A percentile compares a stretch with the other conserved stretches of the same genome.
Conservation (phyloP, 75 land plant species). For the Picea glauca region DNA sequence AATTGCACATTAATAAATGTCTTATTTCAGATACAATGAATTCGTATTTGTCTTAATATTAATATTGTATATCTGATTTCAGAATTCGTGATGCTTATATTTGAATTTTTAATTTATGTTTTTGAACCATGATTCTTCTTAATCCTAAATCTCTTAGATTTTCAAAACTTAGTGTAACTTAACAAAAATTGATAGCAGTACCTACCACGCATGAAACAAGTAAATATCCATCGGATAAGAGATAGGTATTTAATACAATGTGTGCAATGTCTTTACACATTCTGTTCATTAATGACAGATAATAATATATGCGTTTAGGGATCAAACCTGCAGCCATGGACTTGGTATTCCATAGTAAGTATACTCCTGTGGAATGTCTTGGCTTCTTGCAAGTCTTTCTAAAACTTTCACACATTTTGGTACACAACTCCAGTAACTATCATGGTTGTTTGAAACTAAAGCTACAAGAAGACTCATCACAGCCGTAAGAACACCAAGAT, state of each 20-base stretch:
- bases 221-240: too few species aligned
- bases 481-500: constrained; percentile 95
- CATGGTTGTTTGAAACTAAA: constrained; percentile 89
- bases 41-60: not conserved
- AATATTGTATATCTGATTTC: not conserved
- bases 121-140: too few species aligned
- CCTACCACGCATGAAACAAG: too few species aligned
- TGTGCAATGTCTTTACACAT: too few species aligned
- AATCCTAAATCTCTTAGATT: too few species aligned
- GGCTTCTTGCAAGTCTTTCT: constrained; percentile 88
- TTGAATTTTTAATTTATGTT: too few species aligned
- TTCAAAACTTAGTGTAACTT: too few species aligned
- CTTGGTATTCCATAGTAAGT: constrained; percentile 99
- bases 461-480: constrained; percentile 98
- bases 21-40: too few species aligned
- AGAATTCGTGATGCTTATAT: not conserved
- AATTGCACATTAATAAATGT: too few species aligned
- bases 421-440: constrained; percentile 95
- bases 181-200: too few species aligned
- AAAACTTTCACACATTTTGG: constrained; percentile 95
- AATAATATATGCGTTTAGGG: not conserved
- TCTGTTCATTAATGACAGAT: not conserved
- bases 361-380: constrained; percentile 97
- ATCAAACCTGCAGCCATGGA: constrained; percentile 98
- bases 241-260: too few species aligned